Conservation (phyloP, 129 eudicot genomes). For the Flaveria sonorensis region DNA sequence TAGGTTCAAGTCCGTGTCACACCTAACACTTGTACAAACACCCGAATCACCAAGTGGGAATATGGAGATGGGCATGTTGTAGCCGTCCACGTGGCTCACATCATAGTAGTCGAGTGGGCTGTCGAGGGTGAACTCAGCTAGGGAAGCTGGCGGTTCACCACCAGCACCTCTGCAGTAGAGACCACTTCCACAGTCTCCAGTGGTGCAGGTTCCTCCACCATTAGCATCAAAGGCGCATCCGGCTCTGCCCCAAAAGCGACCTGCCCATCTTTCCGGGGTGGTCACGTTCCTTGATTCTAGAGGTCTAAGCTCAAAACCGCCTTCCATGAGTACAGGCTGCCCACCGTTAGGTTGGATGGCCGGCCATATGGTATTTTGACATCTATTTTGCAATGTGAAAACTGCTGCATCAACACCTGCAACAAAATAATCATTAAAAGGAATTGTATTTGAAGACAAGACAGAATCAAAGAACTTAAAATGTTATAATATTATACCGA, state of each 20-base stretch:
- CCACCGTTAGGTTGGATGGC: conserved; percentile 52
- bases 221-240: conserved; percentile 49
- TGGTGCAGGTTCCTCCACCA: conserved; percentile 52
- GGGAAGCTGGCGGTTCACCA: conserved; percentile 62
- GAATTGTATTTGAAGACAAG: neutral
- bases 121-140: conserved; percentile 61
- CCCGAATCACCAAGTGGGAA: conserved; percentile 48
- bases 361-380: conserved; percentile 64
- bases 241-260: conserved; percentile 67
- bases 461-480: neutral
- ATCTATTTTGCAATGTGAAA: conserved; percentile 63
- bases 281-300: conserved; percentile 29
- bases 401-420: conserved; percentile 54
- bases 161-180: conserved; percentile 54
- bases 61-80: conserved; percentile 58
- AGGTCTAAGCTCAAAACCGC: conserved; percentile 54
- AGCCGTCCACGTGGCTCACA: conserved; percentile 81
- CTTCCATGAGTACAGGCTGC: conserved; percentile 46
- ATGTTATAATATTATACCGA: conserved; percentile 25
- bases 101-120: conserved; percentile 62
- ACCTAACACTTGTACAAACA: conserved; percentile 42
- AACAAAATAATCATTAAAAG: neutral
- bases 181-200: conserved; percentile 63
- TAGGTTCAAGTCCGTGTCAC: conserved; percentile 48
- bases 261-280: conserved; percentile 66